phyloP scores from a whole-genome alignment of 2,329 filamentous ascomycete genomes.

The Emergomyces orientalis region DNA sequence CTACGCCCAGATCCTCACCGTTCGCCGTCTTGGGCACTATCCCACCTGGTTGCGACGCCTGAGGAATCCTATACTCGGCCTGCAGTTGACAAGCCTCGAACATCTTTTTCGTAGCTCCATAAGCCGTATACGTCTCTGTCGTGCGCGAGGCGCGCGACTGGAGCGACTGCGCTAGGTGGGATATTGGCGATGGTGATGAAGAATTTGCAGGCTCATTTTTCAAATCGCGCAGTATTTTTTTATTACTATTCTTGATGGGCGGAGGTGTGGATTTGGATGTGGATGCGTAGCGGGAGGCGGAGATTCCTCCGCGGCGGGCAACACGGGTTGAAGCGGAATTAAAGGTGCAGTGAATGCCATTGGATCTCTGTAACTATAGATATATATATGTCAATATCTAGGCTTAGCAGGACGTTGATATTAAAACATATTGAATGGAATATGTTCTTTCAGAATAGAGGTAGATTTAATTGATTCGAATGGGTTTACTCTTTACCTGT shows the following conservation, averaged over 20 bases:
- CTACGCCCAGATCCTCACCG: conserved; percentile 73
- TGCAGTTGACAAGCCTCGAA: conserved; percentile 65
- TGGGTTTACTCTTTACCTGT: not conserved
- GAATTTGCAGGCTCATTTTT: conserved; percentile 5
- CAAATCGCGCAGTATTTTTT: conserved; percentile 4
- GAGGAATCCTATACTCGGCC: conserved; percentile 67
- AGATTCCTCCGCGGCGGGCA: not conserved
- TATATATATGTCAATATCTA: not conserved
- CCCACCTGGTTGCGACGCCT: conserved; percentile 55
- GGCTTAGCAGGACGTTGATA: not conserved
- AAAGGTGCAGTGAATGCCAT: not conserved
- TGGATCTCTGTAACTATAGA: not conserved
- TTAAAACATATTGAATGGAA: not conserved
- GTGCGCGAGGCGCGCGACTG: conserved; percentile 30
- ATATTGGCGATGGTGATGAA: conserved; percentile 15
- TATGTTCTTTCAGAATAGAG: not conserved
- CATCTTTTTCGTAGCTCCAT: conserved; percentile 67
- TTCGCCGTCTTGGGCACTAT: conserved; percentile 61
- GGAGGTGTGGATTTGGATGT: conserved; percentile 6
- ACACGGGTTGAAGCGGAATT: not conserved
- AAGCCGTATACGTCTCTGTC: conserved; percentile 65
- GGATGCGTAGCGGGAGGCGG: not conserved
- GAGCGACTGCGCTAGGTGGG: conserved; percentile 25
- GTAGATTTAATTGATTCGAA: not conserved
- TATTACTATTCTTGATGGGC: conserved; percentile 2